phyloP scores from a whole-genome alignment of 495 filamentous ascomycete genomes.

The Aspergillus funiculosus region DNA sequence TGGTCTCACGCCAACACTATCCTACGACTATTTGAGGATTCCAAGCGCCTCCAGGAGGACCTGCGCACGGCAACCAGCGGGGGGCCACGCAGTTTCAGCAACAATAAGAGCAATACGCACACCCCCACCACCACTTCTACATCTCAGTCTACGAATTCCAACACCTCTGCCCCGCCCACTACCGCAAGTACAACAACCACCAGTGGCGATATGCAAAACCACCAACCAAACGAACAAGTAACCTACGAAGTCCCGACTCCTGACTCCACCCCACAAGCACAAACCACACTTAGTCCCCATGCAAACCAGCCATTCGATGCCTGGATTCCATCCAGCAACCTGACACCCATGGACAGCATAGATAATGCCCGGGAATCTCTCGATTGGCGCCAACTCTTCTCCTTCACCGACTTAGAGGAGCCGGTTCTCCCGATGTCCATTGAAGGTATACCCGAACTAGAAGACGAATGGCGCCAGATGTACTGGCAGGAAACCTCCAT shows the following conservation, averaged over 20 bases:
- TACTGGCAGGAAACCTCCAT: constrained; percentile 46
- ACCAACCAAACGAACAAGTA: constrained; percentile 23
- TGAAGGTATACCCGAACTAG: constrained; percentile 39
- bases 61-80: constrained; percentile 36
- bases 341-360: constrained; percentile 28
- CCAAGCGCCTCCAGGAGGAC: constrained; percentile 42
- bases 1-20: constrained; percentile 46
- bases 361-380: constrained; percentile 36
- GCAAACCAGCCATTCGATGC: constrained; percentile 33
- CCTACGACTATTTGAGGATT: constrained; percentile 43
- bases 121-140: background rate
- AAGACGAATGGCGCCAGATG: constrained; percentile 46
- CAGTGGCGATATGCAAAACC: constrained; percentile 14
- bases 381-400: constrained; percentile 45
- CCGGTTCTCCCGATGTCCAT: constrained; percentile 36
- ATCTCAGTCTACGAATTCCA: constrained; percentile 1
- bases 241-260: constrained; percentile 36
- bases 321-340: constrained; percentile 30
- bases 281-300: constrained; percentile 23
- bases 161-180: background rate
- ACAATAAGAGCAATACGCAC: constrained; percentile 10
- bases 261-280: constrained; percentile 28
- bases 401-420: constrained; percentile 39
- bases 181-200: background rate
- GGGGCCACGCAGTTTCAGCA: constrained; percentile 31